These are phyloP conservation scores for Fusarium mundagurra DNA, from an alignment of 2,329 filamentous ascomycete genomes.

Conservation along the genomic window DNA sequence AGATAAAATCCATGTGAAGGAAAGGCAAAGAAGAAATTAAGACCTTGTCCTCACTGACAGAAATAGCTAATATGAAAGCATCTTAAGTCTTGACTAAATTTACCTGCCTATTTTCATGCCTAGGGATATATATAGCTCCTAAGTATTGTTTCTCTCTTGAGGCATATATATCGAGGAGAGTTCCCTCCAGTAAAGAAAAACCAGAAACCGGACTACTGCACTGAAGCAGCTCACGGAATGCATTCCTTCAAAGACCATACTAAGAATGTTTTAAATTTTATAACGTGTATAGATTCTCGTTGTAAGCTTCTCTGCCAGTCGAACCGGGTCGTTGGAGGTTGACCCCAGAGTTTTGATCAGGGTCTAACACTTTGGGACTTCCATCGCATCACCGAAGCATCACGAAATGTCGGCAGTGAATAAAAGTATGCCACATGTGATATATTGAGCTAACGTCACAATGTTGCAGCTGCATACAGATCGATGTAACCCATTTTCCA, in stretches of 20 bases:
- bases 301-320: background rate
- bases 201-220: fast-evolving
- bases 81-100: no score
- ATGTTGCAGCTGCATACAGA: background rate
- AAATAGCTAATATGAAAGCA: no score
- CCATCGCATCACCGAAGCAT: background rate
- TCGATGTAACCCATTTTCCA: background rate
- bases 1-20: background rate
- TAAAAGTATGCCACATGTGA: background rate
- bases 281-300: background rate
- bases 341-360: background rate
- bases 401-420: background rate
- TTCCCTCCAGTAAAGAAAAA: no score
- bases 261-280: background rate
- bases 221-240: fast-evolving
- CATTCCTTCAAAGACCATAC: background rate
- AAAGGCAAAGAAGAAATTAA: fast-evolving
- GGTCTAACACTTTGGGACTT: no score
- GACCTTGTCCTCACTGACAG: background rate
- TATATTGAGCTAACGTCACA: background rate
- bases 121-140: no score
- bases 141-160: background rate
- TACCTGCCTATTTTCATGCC: no score
- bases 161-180: background rate
- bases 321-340: background rate